These are phyloP conservation scores for Leucocoprinus birnbaumii DNA, from an alignment of 768 basidiomycete species.

Conservation along the genomic window DNA sequence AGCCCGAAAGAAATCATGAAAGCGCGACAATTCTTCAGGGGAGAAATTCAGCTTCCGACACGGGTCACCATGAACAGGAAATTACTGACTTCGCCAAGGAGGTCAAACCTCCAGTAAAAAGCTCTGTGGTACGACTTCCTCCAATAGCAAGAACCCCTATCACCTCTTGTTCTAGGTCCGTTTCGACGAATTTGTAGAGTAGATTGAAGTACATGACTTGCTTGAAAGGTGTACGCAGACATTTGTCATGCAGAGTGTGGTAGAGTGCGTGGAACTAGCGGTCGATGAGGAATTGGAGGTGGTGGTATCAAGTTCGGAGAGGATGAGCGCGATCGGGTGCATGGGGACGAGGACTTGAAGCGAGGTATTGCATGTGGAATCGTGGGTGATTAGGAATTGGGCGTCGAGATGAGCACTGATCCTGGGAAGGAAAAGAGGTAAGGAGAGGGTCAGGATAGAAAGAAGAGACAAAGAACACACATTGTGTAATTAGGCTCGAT, in stretches of 20 bases:
- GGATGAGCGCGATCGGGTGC: conserved; percentile 71
- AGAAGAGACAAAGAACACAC: conserved; percentile 36
- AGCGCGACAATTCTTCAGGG: background rate
- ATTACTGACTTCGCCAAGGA: conserved; percentile 88
- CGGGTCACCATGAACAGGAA: background rate
- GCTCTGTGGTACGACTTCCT: conserved; percentile 75
- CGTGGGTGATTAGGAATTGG: conserved; percentile 92
- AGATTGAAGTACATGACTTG: conserved; percentile 97
- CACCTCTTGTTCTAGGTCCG: conserved; percentile 58
- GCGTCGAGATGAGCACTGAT: conserved; percentile 88
- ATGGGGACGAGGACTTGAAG: conserved; percentile 89
- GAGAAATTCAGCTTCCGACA: conserved; percentile 50
- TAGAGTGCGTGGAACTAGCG: conserved; percentile 86
- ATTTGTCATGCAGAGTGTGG: conserved; percentile 79
- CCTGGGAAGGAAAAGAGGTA: conserved; percentile 30
- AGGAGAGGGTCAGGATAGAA: background rate
- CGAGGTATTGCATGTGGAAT: conserved; percentile 94
- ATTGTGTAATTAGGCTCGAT: conserved; percentile 64
- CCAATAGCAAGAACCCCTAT: conserved; percentile 75
- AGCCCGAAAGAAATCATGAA: conserved; percentile 34
- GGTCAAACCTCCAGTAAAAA: conserved; percentile 85
- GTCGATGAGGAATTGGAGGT: conserved; percentile 46
- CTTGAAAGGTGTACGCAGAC: conserved; percentile 81
- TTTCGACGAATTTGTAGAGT: conserved; percentile 86
- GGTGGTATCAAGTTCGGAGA: conserved; percentile 33